Evolutionary conservation across 352 stramenopile genomes (phyloP).

Genomic region (Peronosclerospora sorghi): DNA sequence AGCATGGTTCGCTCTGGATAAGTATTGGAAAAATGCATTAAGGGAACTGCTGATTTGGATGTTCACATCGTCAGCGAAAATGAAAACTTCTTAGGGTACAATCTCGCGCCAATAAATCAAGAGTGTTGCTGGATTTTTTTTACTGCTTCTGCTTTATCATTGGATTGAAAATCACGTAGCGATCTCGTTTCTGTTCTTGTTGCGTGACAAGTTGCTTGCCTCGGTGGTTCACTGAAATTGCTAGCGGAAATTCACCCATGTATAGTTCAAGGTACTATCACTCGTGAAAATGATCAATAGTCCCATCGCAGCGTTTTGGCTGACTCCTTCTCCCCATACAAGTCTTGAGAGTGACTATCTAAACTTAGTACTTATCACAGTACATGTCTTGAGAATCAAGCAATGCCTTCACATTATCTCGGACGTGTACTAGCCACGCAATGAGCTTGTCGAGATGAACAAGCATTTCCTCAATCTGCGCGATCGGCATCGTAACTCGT

Average conservation of each 20-base stretch:
- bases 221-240: too few relatives aligned
- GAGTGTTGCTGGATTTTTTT: too few relatives aligned
- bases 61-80: slow-evolving; percentile 13
- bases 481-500: slow-evolving; percentile 52
- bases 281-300: too few relatives aligned
- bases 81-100: slow-evolving; percentile 8
- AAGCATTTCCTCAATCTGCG: slow-evolving; percentile 74
- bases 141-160: too few relatives aligned
- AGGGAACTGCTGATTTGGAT: slow-evolving; percentile 20
- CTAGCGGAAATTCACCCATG: too few relatives aligned
- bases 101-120: not conserved
- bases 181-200: too few relatives aligned
- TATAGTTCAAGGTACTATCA: too few relatives aligned
- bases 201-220: too few relatives aligned
- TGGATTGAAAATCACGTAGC: too few relatives aligned
- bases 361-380: slow-evolving; percentile 23
- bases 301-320: slow-evolving; percentile 3
- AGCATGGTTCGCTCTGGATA: slow-evolving; percentile 60
- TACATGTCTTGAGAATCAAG: slow-evolving; percentile 49
- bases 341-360: not conserved
- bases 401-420: slow-evolving; percentile 64
- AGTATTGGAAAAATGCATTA: slow-evolving; percentile 55
- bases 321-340: slow-evolving; percentile 3
- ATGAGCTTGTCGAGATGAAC: slow-evolving; percentile 52
- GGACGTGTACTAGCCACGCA: slow-evolving; percentile 48